These are phyloP conservation scores for Ophiostoma ulmi DNA, from an alignment of 2,329 filamentous ascomycete species.

Conservation along the genomic window DNA sequence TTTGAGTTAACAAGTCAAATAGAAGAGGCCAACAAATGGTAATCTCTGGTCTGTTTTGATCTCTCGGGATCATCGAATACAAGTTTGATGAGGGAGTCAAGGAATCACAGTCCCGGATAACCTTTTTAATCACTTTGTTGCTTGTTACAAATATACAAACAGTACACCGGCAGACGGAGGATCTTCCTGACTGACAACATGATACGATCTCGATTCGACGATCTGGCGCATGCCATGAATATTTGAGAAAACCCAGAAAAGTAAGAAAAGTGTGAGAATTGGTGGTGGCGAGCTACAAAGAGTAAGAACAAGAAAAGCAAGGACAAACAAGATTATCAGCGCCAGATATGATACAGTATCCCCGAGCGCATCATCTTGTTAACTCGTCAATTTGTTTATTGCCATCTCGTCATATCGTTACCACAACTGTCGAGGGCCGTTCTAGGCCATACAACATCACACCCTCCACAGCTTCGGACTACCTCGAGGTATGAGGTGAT, in stretches of 20 bases:
- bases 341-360: neutral
- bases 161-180: neutral
- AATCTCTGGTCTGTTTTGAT: neutral
- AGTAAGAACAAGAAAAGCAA: neutral
- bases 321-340: neutral
- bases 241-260: neutral
- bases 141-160: neutral
- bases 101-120: neutral
- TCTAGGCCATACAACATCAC: neutral
- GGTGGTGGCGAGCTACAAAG: no score
- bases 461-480: conserved; percentile 9
- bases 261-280: neutral
- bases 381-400: neutral
- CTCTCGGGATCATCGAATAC: neutral
- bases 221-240: neutral
- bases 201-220: conserved; percentile 7
- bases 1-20: neutral
- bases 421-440: neutral
- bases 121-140: no score
- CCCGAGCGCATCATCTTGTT: no score
- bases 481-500: neutral
- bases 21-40: neutral
- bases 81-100: neutral
- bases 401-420: neutral
- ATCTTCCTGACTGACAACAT: neutral